Evolutionary conservation across 1,284 basidiomycete species (phyloP).

Genomic region (Pseudozyma sp.): DNA sequence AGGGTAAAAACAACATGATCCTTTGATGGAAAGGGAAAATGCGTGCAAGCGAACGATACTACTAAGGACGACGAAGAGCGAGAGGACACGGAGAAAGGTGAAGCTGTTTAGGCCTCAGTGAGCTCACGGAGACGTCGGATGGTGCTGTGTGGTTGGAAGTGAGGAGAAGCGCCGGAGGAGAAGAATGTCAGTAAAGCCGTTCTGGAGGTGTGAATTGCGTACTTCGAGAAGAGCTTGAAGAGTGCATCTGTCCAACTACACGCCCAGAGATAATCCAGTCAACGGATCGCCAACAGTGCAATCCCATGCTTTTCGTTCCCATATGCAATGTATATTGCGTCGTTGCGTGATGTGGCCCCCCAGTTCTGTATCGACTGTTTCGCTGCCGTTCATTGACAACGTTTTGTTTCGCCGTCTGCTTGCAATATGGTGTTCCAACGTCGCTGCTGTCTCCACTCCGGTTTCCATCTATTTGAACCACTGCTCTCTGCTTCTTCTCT

Average conservation of each 20-base stretch:
- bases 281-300: neutral
- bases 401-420: neutral
- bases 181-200: slow-evolving; percentile 15
- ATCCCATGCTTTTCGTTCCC: neutral
- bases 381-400: neutral
- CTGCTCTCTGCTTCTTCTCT: neutral
- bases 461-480: no score
- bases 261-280: no score
- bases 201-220: neutral
- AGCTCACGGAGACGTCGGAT: slow-evolving; percentile 69
- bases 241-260: neutral
- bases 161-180: neutral
- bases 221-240: neutral
- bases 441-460: neutral
- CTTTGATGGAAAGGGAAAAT: neutral
- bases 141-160: slow-evolving; percentile 54
- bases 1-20: neutral
- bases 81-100: slow-evolving; percentile 14
- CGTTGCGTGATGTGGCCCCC: no score
- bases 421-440: neutral
- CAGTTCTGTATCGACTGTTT: neutral
- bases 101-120: slow-evolving; percentile 65
- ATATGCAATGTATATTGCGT: no score
- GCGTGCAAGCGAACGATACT: slow-evolving; percentile 22
- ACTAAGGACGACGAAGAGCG: slow-evolving; percentile 18